Percentiles rank a stretch among this genome's conserved stretches.
These are phyloP conservation scores for Terana coerulea DNA, from an alignment of 768 basidiomycete genomes.

Conservation along the genomic window DNA sequence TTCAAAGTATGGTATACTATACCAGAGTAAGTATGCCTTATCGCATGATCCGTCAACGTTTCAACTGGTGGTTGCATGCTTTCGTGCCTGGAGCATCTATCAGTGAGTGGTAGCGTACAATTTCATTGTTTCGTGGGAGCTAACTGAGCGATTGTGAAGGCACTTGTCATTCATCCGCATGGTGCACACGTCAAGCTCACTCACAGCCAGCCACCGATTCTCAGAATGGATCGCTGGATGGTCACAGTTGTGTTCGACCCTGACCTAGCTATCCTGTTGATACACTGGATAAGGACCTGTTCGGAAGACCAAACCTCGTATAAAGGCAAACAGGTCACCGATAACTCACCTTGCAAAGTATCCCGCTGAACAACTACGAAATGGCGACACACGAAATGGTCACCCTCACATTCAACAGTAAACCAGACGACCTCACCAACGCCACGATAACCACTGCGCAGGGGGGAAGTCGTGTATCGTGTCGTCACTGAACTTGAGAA, in stretches of 20 bases:
- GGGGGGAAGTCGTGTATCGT: constrained; percentile 31
- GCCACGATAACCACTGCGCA: constrained; percentile 33
- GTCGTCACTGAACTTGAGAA: constrained; percentile 32
- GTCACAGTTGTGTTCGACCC: too few species aligned
- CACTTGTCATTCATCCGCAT: too few species aligned
- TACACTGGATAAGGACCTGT: too few species aligned
- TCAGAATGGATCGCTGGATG: too few species aligned
- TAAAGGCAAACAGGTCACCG: too few species aligned
- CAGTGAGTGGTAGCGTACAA: not conserved
- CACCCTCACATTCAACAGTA: constrained; percentile 19
- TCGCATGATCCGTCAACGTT: constrained; percentile 32
- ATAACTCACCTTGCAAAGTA: too few species aligned
- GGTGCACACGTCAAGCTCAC: too few species aligned
- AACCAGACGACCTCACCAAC: constrained; percentile 41
- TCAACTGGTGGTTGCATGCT: constrained; percentile 37
- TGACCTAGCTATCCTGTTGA: too few species aligned
- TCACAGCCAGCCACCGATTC: too few species aligned
- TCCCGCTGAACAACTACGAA: too few species aligned
- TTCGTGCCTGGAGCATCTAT: not conserved
- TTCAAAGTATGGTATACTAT: not conserved
- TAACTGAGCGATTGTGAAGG: too few species aligned
- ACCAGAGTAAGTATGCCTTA: constrained; percentile 25
- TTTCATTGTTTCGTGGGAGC: not conserved
- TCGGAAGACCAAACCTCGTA: too few species aligned
- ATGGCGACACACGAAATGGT: not conserved